phyloP scores from a whole-genome alignment of 305 asterid species.

The Rubia tinctorum region DNA sequence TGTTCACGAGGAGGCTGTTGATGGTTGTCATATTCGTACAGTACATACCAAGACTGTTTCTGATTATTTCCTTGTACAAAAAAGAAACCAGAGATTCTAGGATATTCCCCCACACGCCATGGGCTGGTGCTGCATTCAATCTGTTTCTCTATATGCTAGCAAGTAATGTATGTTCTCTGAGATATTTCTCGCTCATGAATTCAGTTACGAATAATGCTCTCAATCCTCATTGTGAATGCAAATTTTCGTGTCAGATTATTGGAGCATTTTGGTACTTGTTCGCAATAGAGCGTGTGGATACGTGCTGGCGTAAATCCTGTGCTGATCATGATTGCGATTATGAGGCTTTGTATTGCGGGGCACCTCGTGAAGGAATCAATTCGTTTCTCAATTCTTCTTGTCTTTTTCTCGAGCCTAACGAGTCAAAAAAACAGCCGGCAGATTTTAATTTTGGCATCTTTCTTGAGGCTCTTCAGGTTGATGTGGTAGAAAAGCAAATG shows the following conservation, averaged over 20 bases:
- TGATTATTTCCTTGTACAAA: constrained; percentile 42
- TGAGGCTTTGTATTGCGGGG: constrained; percentile 36
- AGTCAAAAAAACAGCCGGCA: constrained; percentile 17
- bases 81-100: constrained; percentile 41
- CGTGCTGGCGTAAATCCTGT: constrained; percentile 56
- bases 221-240: neutral
- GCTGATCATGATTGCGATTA: constrained; percentile 15
- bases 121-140: constrained; percentile 46
- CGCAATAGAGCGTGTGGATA: constrained; percentile 52
- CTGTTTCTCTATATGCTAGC: constrained; percentile 40
- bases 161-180: constrained; percentile 30
- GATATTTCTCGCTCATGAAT: neutral
- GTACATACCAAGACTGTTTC: constrained; percentile 45
- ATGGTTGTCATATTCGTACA: constrained; percentile 38
- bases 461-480: constrained; percentile 53
- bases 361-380: neutral
- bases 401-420: constrained; percentile 35
- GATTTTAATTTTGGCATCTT: constrained; percentile 64
- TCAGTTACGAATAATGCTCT: neutral
- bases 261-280: constrained; percentile 72
- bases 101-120: constrained; percentile 34
- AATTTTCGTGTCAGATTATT: constrained; percentile 30
- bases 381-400: constrained; percentile 42
- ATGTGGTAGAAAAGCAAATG: constrained; percentile 34
- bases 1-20: constrained; percentile 38